A percentile compares a stretch with the other conserved stretches of the same genome.
phyloP scores from a whole-genome alignment of 805 yeast genomes.

The Kuraishia piskuri region DNA sequence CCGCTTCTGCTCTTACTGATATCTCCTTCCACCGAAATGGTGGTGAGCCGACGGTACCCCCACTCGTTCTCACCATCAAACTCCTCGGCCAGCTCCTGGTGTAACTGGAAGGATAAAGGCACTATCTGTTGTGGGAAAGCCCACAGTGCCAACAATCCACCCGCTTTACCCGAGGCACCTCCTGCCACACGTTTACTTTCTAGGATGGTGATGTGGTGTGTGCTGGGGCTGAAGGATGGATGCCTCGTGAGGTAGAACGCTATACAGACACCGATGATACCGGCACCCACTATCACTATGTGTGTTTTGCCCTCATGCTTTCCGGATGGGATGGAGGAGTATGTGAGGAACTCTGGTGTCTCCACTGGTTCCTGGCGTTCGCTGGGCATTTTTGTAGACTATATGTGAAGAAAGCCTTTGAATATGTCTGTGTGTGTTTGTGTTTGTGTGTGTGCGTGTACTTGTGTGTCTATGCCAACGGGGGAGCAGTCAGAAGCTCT shows the following conservation, averaged over 20 bases:
- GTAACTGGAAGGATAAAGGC: conserved; percentile 78
- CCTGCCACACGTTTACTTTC: conserved; percentile 94
- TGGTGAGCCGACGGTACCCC: conserved; percentile 88
- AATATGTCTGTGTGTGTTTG: background rate
- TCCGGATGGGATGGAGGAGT: conserved; percentile 35
- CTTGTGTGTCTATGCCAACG: too few relatives aligned
- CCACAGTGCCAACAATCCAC: conserved; percentile 91
- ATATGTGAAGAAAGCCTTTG: background rate
- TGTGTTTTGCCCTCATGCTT: conserved; percentile 57
- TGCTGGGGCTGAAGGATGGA: conserved; percentile 64
- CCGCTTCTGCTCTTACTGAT: conserved; percentile 22
- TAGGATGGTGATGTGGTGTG: conserved; percentile 73
- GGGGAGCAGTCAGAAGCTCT: too few relatives aligned
- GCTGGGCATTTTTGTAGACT: background rate
- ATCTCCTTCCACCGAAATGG: conserved; percentile 84
- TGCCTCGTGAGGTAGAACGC: conserved; percentile 85
- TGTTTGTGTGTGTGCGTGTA: background rate
- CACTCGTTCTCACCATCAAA: conserved; percentile 80
- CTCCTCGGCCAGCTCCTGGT: conserved; percentile 70
- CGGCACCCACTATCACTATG: conserved; percentile 86
- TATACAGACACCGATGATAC: conserved; percentile 91
- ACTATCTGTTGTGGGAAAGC: conserved; percentile 95
- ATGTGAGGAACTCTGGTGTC: conserved; percentile 4
- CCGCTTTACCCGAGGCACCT: conserved; percentile 97
- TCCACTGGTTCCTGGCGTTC: background rate